A percentile compares a stretch with the other conserved stretches of the same genome.
Conservation (phyloP, 2,329 filamentous ascomycete genomes). For the Fusarium lyarnte region DNA sequence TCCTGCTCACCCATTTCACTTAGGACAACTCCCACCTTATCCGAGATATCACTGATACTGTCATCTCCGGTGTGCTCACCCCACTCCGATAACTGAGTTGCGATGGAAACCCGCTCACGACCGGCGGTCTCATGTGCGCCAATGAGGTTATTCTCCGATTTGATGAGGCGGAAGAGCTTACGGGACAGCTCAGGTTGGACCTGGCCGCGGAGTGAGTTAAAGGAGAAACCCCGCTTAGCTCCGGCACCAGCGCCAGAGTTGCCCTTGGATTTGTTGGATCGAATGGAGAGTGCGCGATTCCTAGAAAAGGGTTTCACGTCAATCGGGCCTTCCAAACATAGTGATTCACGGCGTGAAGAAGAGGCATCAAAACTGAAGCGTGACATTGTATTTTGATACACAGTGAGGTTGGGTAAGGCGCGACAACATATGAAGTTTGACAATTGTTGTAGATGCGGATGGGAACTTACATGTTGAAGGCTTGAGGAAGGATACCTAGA, state of each 20-base stretch:
- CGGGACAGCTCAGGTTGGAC: conserved; percentile 89
- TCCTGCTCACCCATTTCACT: conserved; percentile 95
- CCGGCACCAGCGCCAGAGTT: conserved; percentile 50
- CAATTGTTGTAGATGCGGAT: not conserved
- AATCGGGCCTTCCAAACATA: conserved; percentile 39
- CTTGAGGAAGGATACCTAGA: not conserved
- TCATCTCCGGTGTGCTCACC: conserved; percentile 92
- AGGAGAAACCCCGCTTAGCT: conserved; percentile 75
- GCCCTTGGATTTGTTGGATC: conserved; percentile 67
- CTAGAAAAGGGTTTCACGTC: conserved; percentile 53
- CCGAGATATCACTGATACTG: conserved; percentile 85
- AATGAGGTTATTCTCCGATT: conserved; percentile 91
- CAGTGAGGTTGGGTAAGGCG: not conserved
- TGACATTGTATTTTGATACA: conserved; percentile 41
- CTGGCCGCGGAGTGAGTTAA: conserved; percentile 85
- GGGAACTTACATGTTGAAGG: conserved; percentile 36
- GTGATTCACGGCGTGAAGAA: conserved; percentile 27
- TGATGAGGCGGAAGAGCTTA: conserved; percentile 91
- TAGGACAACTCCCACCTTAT: conserved; percentile 93
- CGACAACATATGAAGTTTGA: not conserved
- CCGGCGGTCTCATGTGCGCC: conserved; percentile 84
- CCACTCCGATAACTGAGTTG: conserved; percentile 94
- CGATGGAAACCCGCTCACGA: conserved; percentile 84
- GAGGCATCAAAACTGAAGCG: conserved; percentile 47
- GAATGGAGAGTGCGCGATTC: conserved; percentile 79